These are phyloP conservation scores for Symbiodinium natans DNA, from an alignment of 73 alveolate genomes.

Conservation along the genomic window DNA sequence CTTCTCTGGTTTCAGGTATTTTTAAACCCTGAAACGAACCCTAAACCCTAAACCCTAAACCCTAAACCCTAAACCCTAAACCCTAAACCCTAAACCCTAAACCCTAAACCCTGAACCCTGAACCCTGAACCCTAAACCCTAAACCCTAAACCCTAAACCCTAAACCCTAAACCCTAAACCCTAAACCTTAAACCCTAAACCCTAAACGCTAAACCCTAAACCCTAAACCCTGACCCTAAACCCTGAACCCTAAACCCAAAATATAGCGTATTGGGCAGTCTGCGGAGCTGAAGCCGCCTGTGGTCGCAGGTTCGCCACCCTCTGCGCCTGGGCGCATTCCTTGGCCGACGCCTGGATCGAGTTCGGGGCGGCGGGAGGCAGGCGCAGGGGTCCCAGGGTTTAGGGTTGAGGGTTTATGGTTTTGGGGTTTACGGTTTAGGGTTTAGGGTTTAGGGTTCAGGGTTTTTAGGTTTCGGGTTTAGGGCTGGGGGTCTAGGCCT, in stretches of 20 bases:
- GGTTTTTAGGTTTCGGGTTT: not conserved
- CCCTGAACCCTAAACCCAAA: too few relatives aligned
- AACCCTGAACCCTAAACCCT: not conserved
- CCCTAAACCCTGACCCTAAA: too few relatives aligned
- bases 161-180: too few relatives aligned
- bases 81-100: not conserved
- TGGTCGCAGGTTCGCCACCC: not conserved
- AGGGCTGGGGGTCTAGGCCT: not conserved
- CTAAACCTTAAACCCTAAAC: too few relatives aligned
- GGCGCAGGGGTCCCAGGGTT: not conserved
- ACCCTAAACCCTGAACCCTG: not conserved
- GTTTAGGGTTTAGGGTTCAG: not conserved
- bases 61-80: not conserved
- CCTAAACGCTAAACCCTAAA: too few relatives aligned
- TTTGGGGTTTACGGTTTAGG: not conserved
- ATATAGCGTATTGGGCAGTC: too few relatives aligned
- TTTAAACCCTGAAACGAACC: too few relatives aligned
- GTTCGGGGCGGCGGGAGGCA: constrained; percentile 5
- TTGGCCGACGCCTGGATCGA: constrained; percentile 67
- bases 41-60: too few relatives aligned
- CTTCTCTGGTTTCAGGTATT: too few relatives aligned
- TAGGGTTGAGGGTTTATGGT: not conserved
- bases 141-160: not conserved
- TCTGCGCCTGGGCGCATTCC: constrained; percentile 40
- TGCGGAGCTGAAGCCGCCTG: not conserved